phyloP scores from a whole-genome alignment of 805 yeast species.

The Yamadazyma sp. region DNA sequence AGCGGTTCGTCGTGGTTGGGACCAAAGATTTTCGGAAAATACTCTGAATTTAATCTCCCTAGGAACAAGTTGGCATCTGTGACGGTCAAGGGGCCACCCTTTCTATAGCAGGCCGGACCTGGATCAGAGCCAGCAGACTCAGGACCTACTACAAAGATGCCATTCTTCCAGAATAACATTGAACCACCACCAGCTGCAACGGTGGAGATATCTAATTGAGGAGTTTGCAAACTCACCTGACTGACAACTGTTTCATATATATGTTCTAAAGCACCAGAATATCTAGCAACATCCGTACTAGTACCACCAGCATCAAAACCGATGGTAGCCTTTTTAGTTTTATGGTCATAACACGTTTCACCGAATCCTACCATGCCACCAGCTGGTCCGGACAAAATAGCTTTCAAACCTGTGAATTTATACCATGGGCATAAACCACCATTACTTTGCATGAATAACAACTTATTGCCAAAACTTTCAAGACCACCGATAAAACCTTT shows the following conservation, averaged over 20 bases:
- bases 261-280: conserved; percentile 40
- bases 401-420: conserved; percentile 81
- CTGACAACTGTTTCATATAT: conserved; percentile 47
- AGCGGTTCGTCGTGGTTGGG: conserved; percentile 34
- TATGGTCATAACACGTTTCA: conserved; percentile 63
- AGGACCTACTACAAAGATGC: conserved; percentile 41
- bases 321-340: conserved; percentile 28
- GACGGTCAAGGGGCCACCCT: conserved; percentile 41
- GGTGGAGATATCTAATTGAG: conserved; percentile 45
- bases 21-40: conserved; percentile 40
- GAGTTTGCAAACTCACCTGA: conserved; percentile 44
- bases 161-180: conserved; percentile 37
- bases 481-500: conserved; percentile 43
- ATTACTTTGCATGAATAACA: conserved; percentile 93
- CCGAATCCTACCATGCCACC: conserved; percentile 97
- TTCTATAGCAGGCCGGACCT: conserved; percentile 42
- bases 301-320: conserved; percentile 49
- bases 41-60: conserved; percentile 36
- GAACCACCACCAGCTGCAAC: conserved; percentile 51
- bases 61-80: conserved; percentile 39
- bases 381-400: conserved; percentile 94
- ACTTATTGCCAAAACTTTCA: conserved; percentile 46
- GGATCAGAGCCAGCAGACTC: conserved; percentile 43
- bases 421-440: conserved; percentile 90
- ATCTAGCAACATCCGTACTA: conserved; percentile 46